Evolutionary conservation across 2,329 filamentous ascomycete species (phyloP).

Genomic region (Nigrospora oryzae): DNA sequence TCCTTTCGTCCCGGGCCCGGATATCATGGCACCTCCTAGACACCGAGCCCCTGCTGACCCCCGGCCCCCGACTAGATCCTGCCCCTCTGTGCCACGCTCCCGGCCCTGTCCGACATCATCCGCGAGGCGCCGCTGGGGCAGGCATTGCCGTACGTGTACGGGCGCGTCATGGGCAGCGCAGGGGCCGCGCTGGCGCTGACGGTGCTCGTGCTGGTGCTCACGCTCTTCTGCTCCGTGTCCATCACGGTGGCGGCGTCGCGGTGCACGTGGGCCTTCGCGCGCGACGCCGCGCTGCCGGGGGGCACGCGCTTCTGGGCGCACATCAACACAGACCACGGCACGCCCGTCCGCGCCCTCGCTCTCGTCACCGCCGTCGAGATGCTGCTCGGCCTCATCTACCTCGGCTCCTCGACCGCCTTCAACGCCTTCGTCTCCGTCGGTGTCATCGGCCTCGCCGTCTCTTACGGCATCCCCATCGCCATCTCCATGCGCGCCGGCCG

Average conservation of each 20-base stretch:
- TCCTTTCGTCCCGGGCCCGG: too few relatives aligned
- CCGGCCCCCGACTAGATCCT: constrained; percentile 24
- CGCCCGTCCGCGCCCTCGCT: constrained; percentile 47
- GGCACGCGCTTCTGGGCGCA: constrained; percentile 38
- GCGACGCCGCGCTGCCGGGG: constrained; percentile 47
- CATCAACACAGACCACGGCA: constrained; percentile 42
- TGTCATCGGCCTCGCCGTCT: constrained; percentile 45
- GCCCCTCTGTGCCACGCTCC: constrained; percentile 38
- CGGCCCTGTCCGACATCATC: constrained; percentile 31
- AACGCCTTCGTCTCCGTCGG: constrained; percentile 46
- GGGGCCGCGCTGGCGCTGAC: constrained; percentile 42
- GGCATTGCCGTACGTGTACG: constrained; percentile 45
- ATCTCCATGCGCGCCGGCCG: constrained; percentile 38
- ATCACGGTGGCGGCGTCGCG: constrained; percentile 61
- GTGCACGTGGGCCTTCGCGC: constrained; percentile 58
- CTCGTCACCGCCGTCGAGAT: constrained; percentile 45
- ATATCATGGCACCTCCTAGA: background rate
- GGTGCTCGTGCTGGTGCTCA: constrained; percentile 45
- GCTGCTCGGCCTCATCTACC: constrained; percentile 46
- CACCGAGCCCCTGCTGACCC: background rate
- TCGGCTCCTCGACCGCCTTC: constrained; percentile 48
- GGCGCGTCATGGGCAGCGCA: constrained; percentile 38
- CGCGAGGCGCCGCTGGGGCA: constrained; percentile 38
- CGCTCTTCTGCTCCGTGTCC: constrained; percentile 51
- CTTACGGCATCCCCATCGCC: constrained; percentile 46